These are phyloP conservation scores for Salix viminalis DNA, from an alignment of 345 rosid species.

Conservation along the genomic window DNA sequence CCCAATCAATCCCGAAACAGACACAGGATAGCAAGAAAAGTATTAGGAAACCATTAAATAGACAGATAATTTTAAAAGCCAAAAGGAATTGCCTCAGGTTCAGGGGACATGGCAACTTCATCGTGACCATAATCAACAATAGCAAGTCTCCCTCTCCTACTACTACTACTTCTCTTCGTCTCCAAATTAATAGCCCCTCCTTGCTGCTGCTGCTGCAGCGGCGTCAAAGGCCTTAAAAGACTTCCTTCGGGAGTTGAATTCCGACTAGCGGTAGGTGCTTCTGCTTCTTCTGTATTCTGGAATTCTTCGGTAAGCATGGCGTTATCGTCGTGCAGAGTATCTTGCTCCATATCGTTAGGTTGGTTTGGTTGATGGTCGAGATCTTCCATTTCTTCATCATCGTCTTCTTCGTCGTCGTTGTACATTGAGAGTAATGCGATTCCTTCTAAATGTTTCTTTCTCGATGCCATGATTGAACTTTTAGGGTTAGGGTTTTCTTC, in stretches of 20 bases:
- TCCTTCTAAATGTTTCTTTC: constrained; percentile 69
- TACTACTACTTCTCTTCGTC: constrained; percentile 30
- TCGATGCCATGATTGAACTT: constrained; percentile 48
- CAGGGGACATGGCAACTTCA: constrained; percentile 67
- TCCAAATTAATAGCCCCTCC: constrained; percentile 8
- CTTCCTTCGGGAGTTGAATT: constrained; percentile 1
- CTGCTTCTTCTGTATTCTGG: constrained; percentile 1
- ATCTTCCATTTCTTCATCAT: constrained; percentile 80
- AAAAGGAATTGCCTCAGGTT: constrained; percentile 40
- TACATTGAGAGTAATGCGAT: constrained; percentile 76
- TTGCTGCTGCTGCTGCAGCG: constrained; percentile 17
- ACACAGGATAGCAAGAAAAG: not conserved
- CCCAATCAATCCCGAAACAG: not conserved
- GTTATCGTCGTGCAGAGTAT: constrained; percentile 18
- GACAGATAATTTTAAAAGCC: not conserved
- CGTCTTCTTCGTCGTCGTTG: constrained; percentile 87
- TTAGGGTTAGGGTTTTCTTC: constrained; percentile 16
- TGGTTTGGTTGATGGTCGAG: constrained; percentile 33
- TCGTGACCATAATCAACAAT: constrained; percentile 73
- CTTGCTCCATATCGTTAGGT: constrained; percentile 33
- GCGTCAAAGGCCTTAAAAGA: constrained; percentile 4
- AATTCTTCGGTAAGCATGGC: constrained; percentile 21
- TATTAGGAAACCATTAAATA: not conserved
- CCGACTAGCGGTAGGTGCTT: not conserved
- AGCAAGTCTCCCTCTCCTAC: constrained; percentile 34